phyloP scores from a whole-genome alignment of 164 flowering plant species.

The Umbilicus rupestris region DNA sequence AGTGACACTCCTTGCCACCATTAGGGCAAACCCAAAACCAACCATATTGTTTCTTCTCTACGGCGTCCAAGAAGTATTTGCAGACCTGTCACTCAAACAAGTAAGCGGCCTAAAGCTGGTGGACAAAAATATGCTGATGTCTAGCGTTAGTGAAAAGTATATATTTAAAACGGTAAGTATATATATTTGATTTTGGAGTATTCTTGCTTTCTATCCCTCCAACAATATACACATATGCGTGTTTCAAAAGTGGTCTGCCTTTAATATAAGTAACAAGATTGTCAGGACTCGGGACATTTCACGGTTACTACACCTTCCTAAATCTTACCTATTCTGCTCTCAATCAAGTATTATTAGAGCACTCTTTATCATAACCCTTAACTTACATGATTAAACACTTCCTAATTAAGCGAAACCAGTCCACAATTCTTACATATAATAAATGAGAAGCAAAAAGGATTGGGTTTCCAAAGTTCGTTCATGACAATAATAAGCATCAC shows the following conservation, averaged over 20 bases:
- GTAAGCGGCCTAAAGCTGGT: not conserved
- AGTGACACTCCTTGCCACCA: slow-evolving; percentile 80
- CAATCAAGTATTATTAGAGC: not conserved
- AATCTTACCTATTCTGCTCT: not conserved
- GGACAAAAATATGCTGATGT: not conserved
- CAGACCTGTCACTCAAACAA: slow-evolving; percentile 51
- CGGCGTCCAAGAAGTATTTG: slow-evolving; percentile 90
- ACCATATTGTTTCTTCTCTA: slow-evolving; percentile 97
- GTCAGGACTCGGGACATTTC: too few species aligned
- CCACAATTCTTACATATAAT: not conserved
- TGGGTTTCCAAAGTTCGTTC: not conserved
- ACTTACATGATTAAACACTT: too few species aligned
- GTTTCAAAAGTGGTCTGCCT: too few species aligned
- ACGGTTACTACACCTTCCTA: not conserved
- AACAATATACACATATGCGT: too few species aligned
- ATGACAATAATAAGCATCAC: not conserved
- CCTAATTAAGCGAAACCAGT: too few species aligned
- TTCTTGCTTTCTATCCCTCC: too few species aligned
- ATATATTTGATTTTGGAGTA: too few species aligned
- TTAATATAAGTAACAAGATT: too few species aligned
- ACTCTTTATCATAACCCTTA: not conserved
- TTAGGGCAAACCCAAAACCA: slow-evolving; percentile 99
- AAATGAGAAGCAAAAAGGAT: not conserved
- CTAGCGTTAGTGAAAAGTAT: not conserved
- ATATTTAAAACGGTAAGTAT: too few species aligned